Base-by-base conservation (phyloP, 148 eudicot species). In the Gaultheria prostrata region DNA sequence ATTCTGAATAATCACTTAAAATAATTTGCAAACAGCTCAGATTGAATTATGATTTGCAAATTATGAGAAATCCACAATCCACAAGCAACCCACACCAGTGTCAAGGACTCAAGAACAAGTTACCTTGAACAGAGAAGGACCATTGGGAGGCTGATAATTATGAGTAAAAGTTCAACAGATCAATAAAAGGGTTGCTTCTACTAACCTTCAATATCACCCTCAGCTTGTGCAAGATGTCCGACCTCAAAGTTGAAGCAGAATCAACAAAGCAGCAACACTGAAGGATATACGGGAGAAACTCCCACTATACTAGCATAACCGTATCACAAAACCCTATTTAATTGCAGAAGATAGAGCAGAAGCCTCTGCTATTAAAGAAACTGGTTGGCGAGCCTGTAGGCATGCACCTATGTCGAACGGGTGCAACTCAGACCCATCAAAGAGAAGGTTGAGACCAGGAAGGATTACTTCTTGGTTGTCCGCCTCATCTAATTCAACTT, bases 401-500 rank as follows among this genome's bases (percentile, higher is more conserved):
- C 98, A 94, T 87, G 98, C 98, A 82, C 95, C 92, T 75, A 97
- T 93, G 78, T 97, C 99, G 76, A 94, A 97, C 15, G 98, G 95
- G 26, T 89, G 91, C 88, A 97, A 83, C 85, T 90, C 95, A 71
- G 93, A 90, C 75, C 99, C 99, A 82, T 97, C 98, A 84, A 93
- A 97, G 43, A 94, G 90, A 75, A 97, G 98, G 89, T 92, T 93
- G 72, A 97, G 95, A 76, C 98, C 98, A n/a, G 99, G 99, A 83
- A 93, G 89, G 82, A 85, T 83, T 78, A 92, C 95, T 83, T 97
- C 99, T 86, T 85, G 91, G 89, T 94, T 89, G n/a, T 93, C 97
- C 67, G 78, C 86, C 14, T 94, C 95, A 70, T 94, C 98, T 59
- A 92, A 84, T 75, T 97, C 98, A 69, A n/a, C 84, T 84, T 94